Conservation (phyloP, 495 filamentous ascomycete genomes). For the Neurospora sp. region DNA sequence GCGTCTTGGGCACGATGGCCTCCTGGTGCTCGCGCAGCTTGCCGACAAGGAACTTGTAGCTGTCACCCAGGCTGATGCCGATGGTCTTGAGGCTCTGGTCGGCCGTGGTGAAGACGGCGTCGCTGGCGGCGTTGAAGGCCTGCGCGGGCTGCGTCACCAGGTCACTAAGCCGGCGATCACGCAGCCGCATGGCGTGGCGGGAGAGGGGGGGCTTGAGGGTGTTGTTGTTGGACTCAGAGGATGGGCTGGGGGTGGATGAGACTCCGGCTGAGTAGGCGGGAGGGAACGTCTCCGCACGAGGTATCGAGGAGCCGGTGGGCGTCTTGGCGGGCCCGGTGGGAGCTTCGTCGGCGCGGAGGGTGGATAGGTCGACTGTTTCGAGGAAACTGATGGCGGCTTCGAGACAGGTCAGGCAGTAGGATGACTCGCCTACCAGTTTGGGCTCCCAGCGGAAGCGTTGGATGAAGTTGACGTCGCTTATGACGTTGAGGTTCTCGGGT, state of each 20-base stretch:
- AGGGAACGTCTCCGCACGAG: conserved; percentile 42
- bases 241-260: conserved; percentile 27
- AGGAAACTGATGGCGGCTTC: conserved; percentile 93
- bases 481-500: conserved; percentile 74
- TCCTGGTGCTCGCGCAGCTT: conserved; percentile 62
- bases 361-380: conserved; percentile 94
- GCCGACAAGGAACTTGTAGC: conserved; percentile 89
- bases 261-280: conserved; percentile 38
- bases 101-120: conserved; percentile 73
- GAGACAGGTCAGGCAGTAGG: conserved; percentile 92
- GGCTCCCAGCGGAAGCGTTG: conserved; percentile 81
- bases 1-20: conserved; percentile 65
- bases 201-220: conserved; percentile 24
- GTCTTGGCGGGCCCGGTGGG: conserved; percentile 51
- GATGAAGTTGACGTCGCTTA: conserved; percentile 90
- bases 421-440: conserved; percentile 84
- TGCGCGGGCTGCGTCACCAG: conserved; percentile 74
- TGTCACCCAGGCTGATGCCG: conserved; percentile 73
- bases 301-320: conserved; percentile 39
- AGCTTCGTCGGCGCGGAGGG: conserved; percentile 72
- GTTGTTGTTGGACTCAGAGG: conserved; percentile 1
- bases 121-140: conserved; percentile 71
- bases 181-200: conserved; percentile 34
- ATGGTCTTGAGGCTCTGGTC: conserved; percentile 89
- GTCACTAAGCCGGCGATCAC: conserved; percentile 61